phyloP scores from a whole-genome alignment of 2,329 filamentous ascomycete species.

The Cryphonectria naterciae region DNA sequence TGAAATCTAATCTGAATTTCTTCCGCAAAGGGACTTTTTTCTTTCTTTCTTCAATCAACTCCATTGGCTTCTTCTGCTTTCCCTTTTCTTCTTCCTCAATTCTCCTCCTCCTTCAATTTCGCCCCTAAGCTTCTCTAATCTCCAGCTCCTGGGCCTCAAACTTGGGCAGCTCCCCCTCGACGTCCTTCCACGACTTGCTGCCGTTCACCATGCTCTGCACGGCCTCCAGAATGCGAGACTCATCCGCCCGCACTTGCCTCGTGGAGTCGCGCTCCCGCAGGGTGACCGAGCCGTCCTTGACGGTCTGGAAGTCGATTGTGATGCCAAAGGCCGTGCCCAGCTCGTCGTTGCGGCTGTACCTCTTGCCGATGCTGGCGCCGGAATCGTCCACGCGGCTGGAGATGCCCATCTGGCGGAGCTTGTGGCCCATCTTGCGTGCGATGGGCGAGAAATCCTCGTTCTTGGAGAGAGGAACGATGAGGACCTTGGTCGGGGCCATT shows the following conservation, averaged over 20 bases:
- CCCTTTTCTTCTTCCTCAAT: too few species aligned
- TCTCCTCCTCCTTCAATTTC: background rate
- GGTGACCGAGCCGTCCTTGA: constrained; percentile 85
- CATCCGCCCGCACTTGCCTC: constrained; percentile 82
- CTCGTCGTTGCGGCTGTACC: constrained; percentile 93
- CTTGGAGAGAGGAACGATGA: constrained; percentile 85
- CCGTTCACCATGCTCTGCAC: constrained; percentile 57
- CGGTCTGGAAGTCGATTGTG: constrained; percentile 93
- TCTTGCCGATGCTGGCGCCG: constrained; percentile 89
- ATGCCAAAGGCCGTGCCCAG: constrained; percentile 92
- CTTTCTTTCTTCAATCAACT: background rate
- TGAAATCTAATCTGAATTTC: background rate
- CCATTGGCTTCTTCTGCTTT: background rate
- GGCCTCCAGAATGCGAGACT: constrained; percentile 80
- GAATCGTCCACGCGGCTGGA: constrained; percentile 89
- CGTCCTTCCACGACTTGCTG: constrained; percentile 65
- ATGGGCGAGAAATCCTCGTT: constrained; percentile 82
- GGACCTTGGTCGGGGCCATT: constrained; percentile 92
- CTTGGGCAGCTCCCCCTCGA: constrained; percentile 77
- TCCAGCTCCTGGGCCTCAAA: constrained; percentile 78
- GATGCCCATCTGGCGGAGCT: constrained; percentile 75
- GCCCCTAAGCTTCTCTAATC: constrained; percentile 31
- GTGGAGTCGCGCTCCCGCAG: constrained; percentile 90
- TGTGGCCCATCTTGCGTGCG: constrained; percentile 71
- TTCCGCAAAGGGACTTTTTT: background rate